A percentile compares a stretch with the other conserved stretches of the same genome.
These are phyloP conservation scores for Brassica juncea DNA, from an alignment of 345 rosid species.

Conservation along the genomic window DNA sequence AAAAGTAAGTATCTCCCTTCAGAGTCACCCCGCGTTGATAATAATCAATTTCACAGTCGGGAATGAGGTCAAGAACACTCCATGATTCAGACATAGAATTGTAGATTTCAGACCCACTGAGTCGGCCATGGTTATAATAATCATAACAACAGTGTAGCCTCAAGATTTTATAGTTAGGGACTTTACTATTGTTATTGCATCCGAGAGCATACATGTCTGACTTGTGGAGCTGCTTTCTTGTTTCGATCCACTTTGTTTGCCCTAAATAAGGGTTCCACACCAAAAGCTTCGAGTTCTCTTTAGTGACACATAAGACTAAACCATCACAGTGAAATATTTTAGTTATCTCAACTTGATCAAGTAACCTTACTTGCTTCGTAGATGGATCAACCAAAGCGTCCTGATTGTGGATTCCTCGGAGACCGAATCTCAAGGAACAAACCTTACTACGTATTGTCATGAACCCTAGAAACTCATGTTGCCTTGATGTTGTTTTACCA, in stretches of 20 bases:
- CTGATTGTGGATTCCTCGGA: neutral
- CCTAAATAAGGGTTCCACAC: neutral
- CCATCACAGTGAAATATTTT: neutral
- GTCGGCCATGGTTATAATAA: neutral
- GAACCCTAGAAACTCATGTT: neutral
- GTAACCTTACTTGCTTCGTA: neutral
- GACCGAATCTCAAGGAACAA: neutral
- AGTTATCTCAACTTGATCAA: neutral
- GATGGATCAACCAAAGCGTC: neutral
- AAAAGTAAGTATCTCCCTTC: neutral
- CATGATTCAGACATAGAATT: neutral
- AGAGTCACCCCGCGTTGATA: neutral
- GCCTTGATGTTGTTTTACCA: neutral
- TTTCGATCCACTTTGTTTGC: neutral
- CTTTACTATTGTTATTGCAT: too few relatives aligned
- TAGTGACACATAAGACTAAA: neutral
- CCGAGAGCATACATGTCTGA: neutral
- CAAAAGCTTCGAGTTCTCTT: neutral
- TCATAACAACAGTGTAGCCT: neutral
- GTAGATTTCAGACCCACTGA: neutral
- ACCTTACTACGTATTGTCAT: neutral
- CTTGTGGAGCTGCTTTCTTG: neutral
- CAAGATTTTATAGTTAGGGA: neutral
- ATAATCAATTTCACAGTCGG: neutral
- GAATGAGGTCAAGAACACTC: neutral